Base-by-base conservation (phyloP, 805 yeast genomes). In the Tetrapisispora namnaoensis region DNA sequence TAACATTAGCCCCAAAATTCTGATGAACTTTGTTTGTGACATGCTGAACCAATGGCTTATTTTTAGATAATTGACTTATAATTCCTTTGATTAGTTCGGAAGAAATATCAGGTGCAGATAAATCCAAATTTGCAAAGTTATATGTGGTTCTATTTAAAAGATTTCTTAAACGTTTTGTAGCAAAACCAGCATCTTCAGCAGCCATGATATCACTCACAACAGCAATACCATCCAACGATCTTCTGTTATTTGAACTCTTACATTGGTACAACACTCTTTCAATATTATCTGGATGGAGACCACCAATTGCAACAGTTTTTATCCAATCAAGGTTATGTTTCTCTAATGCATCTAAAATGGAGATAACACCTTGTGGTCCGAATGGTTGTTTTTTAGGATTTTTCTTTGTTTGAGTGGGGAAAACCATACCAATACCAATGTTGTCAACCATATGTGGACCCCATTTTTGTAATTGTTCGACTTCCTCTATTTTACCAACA, bases 21-120 rank as follows among this genome's bases (percentile, higher is more conserved):
- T 86, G 86, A 27, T 86, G 96, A n/a, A 90, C 96, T 49, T 75
- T 76, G 60, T 89, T 89, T 20, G 96, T 89, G 50, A 90, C 82
- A 57, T 89, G 95, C 59, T 90, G 96, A 8, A 87, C 81, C 54
- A 89, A 65, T 0, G 95, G 95, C 5, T 70, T 67, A 0, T 54
- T 53, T 14, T 48, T 9, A 4, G 57, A 47, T 14, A 68, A 67
- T 40, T 59, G 58, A 1, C 48, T 35, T 3, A 71, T 55, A 1
- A 63, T 45, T 17, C 41, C 50, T 41, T 45, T 47, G 34, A 57
- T 45, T 2, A 50, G 18, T 14, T 45, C 46, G 1, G 18, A n/a
- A 13, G 44, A 2, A 27, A 14, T 14, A 4, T 17, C 27, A 42
- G 47, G 34, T 34, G 34, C 16, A 20, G 22, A 18, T 27, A 49